Evolutionary conservation across 2,329 filamentous ascomycete genomes (phyloP).

Genomic region (Colletotrichum endophyticum): DNA sequence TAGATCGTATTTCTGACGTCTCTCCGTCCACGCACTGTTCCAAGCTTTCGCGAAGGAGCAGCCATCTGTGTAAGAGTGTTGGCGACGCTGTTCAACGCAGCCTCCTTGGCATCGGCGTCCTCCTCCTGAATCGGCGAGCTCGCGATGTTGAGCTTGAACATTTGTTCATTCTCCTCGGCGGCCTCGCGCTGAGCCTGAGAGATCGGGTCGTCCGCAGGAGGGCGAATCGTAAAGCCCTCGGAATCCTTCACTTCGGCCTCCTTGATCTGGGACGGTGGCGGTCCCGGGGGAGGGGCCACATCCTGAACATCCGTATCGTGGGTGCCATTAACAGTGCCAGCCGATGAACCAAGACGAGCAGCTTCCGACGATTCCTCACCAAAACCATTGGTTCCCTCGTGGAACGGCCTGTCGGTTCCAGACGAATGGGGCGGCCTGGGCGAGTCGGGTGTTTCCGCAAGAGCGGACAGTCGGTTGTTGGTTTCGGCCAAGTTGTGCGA

Average conservation of each 20-base stretch:
- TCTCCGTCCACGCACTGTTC: slow-evolving; percentile 84
- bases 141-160: slow-evolving; percentile 81
- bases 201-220: slow-evolving; percentile 67
- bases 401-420: slow-evolving; percentile 34
- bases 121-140: slow-evolving; percentile 80
- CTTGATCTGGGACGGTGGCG: slow-evolving; percentile 51
- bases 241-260: slow-evolving; percentile 61
- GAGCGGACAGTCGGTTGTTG: slow-evolving; percentile 57
- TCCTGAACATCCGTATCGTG: slow-evolving; percentile 52
- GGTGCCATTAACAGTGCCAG: slow-evolving; percentile 51
- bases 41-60: slow-evolving; percentile 70
- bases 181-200: slow-evolving; percentile 76
- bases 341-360: slow-evolving; percentile 32
- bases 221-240: slow-evolving; percentile 79
- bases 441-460: slow-evolving; percentile 60
- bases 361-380: slow-evolving; percentile 36
- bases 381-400: slow-evolving; percentile 53
- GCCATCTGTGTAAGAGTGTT: slow-evolving; percentile 71
- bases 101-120: slow-evolving; percentile 74
- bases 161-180: slow-evolving; percentile 63
- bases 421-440: slow-evolving; percentile 25
- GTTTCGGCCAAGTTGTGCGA: slow-evolving; percentile 63
- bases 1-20: slow-evolving; percentile 94
- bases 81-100: slow-evolving; percentile 76
- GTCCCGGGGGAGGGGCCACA: slow-evolving; percentile 55